phyloP scores from a whole-genome alignment of 805 yeast species.

The Yamadazyma kitorensis region DNA sequence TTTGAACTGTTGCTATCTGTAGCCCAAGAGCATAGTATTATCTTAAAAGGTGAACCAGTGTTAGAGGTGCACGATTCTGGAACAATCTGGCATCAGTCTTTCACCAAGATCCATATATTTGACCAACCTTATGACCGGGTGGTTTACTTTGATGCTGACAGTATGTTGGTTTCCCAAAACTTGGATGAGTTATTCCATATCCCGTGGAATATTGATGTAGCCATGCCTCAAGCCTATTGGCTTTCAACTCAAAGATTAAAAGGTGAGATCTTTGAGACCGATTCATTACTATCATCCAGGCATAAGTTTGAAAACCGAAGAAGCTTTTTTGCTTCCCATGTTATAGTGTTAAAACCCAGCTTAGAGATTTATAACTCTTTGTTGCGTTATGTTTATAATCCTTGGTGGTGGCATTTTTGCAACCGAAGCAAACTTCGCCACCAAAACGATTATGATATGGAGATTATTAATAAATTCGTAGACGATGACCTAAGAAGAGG shows the following conservation, averaged over 20 bases:
- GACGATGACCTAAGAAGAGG: constrained; percentile 20
- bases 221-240: constrained; percentile 39
- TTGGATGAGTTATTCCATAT: constrained; percentile 31
- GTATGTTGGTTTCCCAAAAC: constrained; percentile 31
- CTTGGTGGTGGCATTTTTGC: constrained; percentile 27
- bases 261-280: constrained; percentile 17
- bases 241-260: constrained; percentile 15
- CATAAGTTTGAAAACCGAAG: constrained; percentile 28
- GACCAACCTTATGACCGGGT: constrained; percentile 49
- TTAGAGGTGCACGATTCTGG: constrained; percentile 9
- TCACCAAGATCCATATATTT: constrained; percentile 56
- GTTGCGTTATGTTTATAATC: constrained; percentile 21
- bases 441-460: constrained; percentile 53
- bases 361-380: constrained; percentile 19
- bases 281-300: constrained; percentile 15
- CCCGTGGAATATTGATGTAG: constrained; percentile 22
- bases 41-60: constrained; percentile 23
- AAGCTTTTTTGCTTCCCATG: constrained; percentile 40
- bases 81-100: constrained; percentile 46
- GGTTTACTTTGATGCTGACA: constrained; percentile 59
- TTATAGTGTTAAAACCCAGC: constrained; percentile 62
- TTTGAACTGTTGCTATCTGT: constrained; percentile 13
- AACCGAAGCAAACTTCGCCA: constrained; percentile 19
- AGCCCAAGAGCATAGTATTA: constrained; percentile 21
- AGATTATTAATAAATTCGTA: constrained; percentile 40